Evolutionary conservation across 2,329 filamentous ascomycete genomes (phyloP), one percentile per base, ranked within the genome.

Genomic region (Monilinia laxa): DNA sequence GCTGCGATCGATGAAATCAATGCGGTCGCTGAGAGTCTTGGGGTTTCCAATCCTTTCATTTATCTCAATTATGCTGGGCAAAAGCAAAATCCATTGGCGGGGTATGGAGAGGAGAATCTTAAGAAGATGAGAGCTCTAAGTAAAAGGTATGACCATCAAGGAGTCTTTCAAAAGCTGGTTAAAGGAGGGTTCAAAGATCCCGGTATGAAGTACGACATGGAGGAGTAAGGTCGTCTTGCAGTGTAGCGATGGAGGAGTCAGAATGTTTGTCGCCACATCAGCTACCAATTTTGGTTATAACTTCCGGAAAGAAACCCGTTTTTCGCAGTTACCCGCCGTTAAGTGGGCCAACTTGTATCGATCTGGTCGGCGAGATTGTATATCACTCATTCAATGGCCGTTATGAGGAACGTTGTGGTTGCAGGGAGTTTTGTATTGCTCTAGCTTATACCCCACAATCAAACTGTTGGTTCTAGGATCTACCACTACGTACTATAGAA

Each of bases 171-270:
- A 67, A 71, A 38, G 31, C 59, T 72, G 47, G 70, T 71, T 20
- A 73, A 73, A 12, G 74, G 72, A 70, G 23, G 71, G 71, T 4
- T 74, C 71, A 68, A 75, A 75, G 58, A 35, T 74, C 4, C 31
- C 6, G 4, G 20, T 51, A 25, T 20, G 4, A 28, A 51, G 23
- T 25, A 2, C 14, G 28, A 7, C 20, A 25, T 60, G 28, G 45
- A 51, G 12, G 11, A 1, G 28, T 9, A 62, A 38, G 31, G 7
- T 23, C 4, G 2, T 4, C n/a, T 51, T 16, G 14, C 16, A n/a
- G 10, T 52, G 14, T 16, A 62, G 38, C 20, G 14, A 62, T 18
- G 14, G n/a, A 51, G 38, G 58, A 40, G 31, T 11, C 45, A 20
- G 11, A 5, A 40, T 40, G 10, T 38, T 9, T 25, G 10, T 12